Evolutionary conservation across 2,329 filamentous ascomycete genomes (phyloP), one percentile per base, ranked within the genome.

Genomic region (Trichoderma sp.): DNA sequence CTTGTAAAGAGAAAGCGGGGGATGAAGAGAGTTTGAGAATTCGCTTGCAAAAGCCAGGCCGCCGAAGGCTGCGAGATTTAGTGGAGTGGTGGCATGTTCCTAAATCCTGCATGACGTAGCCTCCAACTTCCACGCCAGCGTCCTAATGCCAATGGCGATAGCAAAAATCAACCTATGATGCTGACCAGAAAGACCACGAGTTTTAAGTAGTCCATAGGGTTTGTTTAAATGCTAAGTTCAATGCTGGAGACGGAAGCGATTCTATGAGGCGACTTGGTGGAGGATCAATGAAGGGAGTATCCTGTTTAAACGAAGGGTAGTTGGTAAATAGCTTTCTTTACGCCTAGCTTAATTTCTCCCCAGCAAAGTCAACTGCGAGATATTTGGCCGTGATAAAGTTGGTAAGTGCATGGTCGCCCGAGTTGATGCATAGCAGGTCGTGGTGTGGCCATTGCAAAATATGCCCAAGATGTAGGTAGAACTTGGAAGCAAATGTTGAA

Each of bases 51-150:
- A 62, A 71, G 24, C 16, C 4, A 59, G 4, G 8, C 3, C 31
- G 24, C 35, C 11, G 6, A 29, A 2, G n/a, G 18, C 60, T 45
- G 27, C 27, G 64, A 67, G 38, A 53, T 59, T 68, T 35, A 56
- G 27, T 18, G 29, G 29, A 16, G 41, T 50, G 11, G 31, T 18
- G 8, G 38, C 41, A 45, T 45, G 41, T 45, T 45, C 7, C 41
- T 45, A 21, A 63, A 72, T 72, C 56, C 29, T 18, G 11, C 59
- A 18, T 72, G 69, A 72, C 69, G 59, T 72, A 72, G 62, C 59
- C 59, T 6, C 24, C 38, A 56, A 14, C 50, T 24, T 56, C 24
- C 53, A 9, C 6, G 14, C 56, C 41, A 4, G 27, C 11, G 45
- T 64, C 16, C 6, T 7, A 31, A 29, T n/a, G 33, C n/a, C n/a